Evolutionary conservation across 2,329 filamentous ascomycete genomes (phyloP), one percentile per base, ranked within the genome.

Genomic region (Hypoxylon sp.): DNA sequence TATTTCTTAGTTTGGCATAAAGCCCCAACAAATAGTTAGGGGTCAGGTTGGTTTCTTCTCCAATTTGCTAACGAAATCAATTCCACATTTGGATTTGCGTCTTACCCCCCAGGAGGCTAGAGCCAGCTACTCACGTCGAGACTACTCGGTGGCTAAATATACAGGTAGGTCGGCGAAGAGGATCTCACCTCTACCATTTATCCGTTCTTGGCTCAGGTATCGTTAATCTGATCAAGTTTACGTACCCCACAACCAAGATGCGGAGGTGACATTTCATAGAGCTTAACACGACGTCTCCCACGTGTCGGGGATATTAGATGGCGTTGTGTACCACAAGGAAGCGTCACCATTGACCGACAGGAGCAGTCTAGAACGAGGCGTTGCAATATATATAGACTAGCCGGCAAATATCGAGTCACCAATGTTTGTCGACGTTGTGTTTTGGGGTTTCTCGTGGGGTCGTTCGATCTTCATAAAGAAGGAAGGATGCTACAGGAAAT

Each of bases 131-230:
- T 29, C 12, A 30, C 16, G 37, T 51, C 38, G 46, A 55, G 38
- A 44, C 36, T 23, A 4, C 15, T 23, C 37, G 46, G 16, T 63
- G 63, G 61, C 60, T 65, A 65, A 63, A 63, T 64, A 47, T n/a
- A 25, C 42, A 63, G 53, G 51, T 60, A 36, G 32, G 17, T 59
- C 46, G 57, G 62, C 48, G 58, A 60, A 57, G 57, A 54, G 60
- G 57, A 57, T 59, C 49, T 62, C 38, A 51, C 45, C 55, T 57
- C 26, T 25, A 56, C 34, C 25, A 65, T 65, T 65, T 65, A 65
- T 20, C 63, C 63, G 63, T 37, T 27, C 61, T 64, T 63, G 60
- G 57, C 57, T 34, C 26, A 23, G 37, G 20, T 17, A 41, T 51
- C 52, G 37, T 44, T 51, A 51, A 53, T 46, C 47, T 45, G 46